phyloP scores from a whole-genome alignment of 768 basidiomycete genomes.

The Kwoniella pini region DNA sequence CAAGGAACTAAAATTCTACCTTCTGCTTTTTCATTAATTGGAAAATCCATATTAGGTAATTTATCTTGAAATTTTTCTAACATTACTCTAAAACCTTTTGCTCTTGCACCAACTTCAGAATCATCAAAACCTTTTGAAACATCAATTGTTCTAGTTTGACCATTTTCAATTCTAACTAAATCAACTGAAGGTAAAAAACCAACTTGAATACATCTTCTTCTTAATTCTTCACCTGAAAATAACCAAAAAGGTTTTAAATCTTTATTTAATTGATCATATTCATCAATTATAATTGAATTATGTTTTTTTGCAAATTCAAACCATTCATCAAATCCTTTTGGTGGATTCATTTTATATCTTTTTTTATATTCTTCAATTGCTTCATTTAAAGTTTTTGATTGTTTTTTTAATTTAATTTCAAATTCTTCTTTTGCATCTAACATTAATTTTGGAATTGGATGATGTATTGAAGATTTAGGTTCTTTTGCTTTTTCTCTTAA shows the following conservation, averaged over 20 bases:
- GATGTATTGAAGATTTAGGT: slow-evolving; percentile 47
- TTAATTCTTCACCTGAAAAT: slow-evolving; percentile 69
- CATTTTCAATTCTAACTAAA: slow-evolving; percentile 73
- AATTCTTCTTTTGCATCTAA: slow-evolving; percentile 46
- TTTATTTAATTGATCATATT: slow-evolving; percentile 71
- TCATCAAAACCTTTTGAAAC: slow-evolving; percentile 66
- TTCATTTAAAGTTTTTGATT: slow-evolving; percentile 48
- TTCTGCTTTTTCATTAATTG: slow-evolving; percentile 91
- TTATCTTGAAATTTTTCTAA: slow-evolving; percentile 67
- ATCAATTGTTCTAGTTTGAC: slow-evolving; percentile 64
- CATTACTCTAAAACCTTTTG: slow-evolving; percentile 74
- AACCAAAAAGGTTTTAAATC: slow-evolving; percentile 86
- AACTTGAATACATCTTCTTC: slow-evolving; percentile 64
- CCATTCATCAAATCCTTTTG: slow-evolving; percentile 55
- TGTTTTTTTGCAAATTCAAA: slow-evolving; percentile 71
- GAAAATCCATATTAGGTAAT: slow-evolving; percentile 90
- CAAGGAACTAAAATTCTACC: slow-evolving; percentile 90
- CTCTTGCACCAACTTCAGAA: slow-evolving; percentile 72
- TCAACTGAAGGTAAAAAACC: slow-evolving; percentile 80
- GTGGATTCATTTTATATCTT: slow-evolving; percentile 49
- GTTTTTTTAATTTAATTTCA: slow-evolving; percentile 45
- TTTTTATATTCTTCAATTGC: slow-evolving; percentile 52
- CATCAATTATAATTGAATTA: slow-evolving; percentile 78
- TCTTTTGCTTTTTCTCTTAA: slow-evolving; percentile 42
- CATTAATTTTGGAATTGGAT: slow-evolving; percentile 55